phyloP scores from a whole-genome alignment of 768 basidiomycete genomes.

The Boletus speciosus region DNA sequence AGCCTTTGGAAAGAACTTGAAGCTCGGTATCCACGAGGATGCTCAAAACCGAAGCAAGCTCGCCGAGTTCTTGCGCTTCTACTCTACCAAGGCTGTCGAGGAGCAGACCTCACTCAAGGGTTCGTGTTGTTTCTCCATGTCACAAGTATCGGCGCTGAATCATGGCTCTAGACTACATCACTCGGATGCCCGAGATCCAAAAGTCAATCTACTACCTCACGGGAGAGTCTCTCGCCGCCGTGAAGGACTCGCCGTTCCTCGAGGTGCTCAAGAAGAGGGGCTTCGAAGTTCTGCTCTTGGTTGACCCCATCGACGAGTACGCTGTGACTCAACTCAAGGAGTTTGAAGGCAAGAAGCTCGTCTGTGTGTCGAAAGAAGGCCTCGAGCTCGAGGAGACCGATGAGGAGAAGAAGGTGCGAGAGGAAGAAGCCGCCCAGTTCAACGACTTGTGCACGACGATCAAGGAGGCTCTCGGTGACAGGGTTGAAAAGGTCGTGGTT shows the following conservation, averaged over 20 bases:
- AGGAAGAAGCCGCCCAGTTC: constrained; percentile 80
- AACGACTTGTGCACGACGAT: constrained; percentile 88
- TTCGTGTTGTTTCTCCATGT: constrained; percentile 29
- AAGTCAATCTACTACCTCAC: constrained; percentile 99
- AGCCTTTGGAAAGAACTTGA: constrained; percentile 98
- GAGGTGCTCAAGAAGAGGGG: constrained; percentile 99
- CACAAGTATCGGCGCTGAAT: background rate
- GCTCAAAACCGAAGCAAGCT: constrained; percentile 99
- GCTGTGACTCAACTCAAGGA: constrained; percentile 98
- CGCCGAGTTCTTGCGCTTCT: constrained; percentile 98
- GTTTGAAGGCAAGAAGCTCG: constrained; percentile 95
- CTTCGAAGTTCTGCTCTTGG: constrained; percentile 95
- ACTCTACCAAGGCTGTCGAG: constrained; percentile 89
- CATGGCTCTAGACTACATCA: constrained; percentile 80
- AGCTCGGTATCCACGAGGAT: constrained; percentile 99
- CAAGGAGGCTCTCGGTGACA: constrained; percentile 98
- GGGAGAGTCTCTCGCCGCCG: constrained; percentile 90
- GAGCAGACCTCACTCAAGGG: constrained; percentile 94
- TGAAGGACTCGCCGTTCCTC: constrained; percentile 95
- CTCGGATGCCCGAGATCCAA: constrained; percentile 98
- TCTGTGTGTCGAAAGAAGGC: constrained; percentile 98
- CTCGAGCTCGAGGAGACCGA: constrained; percentile 99
- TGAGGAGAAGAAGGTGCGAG: constrained; percentile 90
- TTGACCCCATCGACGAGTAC: constrained; percentile 99
- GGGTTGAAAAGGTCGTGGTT: constrained; percentile 98